Percentiles rank a stretch among this genome's conserved stretches.
Evolutionary conservation across 2,329 filamentous ascomycete genomes (phyloP).

Genomic region (Hypoxylon sp.): DNA sequence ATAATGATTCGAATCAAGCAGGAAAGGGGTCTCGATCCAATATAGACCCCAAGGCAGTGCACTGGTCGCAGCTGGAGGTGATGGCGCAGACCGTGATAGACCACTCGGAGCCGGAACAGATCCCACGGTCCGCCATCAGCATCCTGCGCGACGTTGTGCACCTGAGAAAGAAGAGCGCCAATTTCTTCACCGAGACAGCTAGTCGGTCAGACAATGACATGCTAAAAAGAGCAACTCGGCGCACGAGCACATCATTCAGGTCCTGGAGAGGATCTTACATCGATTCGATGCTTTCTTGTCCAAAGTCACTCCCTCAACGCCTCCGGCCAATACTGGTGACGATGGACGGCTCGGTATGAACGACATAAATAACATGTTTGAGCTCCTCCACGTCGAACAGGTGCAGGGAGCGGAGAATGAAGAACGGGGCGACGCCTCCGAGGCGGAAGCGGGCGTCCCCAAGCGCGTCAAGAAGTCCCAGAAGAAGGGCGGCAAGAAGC

Average conservation of each 20-base stretch:
- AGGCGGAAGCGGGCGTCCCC: slow-evolving; percentile 7
- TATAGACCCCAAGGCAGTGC: not conserved
- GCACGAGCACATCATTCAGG: slow-evolving; percentile 41
- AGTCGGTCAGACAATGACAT: slow-evolving; percentile 30
- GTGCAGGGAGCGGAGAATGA: slow-evolving; percentile 21
- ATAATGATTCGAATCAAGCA: not conserved
- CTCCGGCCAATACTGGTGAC: not conserved
- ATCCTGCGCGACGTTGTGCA: slow-evolving; percentile 42
- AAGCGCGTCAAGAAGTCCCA: slow-evolving; percentile 9
- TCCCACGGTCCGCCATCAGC: slow-evolving; percentile 38
- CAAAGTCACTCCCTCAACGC: slow-evolving; percentile 5
- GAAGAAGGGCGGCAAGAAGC: slow-evolving; percentile 12
- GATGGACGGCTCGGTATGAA: slow-evolving; percentile 19
- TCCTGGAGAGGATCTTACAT: slow-evolving; percentile 40
- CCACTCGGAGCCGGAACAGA: slow-evolving; percentile 35
- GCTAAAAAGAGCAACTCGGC: slow-evolving; percentile 33
- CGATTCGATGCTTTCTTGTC: slow-evolving; percentile 36
- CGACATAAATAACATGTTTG: slow-evolving; percentile 43
- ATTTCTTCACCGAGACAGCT: slow-evolving; percentile 34
- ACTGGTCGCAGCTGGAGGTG: slow-evolving; percentile 22
- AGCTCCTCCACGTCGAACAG: slow-evolving; percentile 38
- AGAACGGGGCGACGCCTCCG: slow-evolving; percentile 15
- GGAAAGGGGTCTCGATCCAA: not conserved
- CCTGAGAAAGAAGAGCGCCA: slow-evolving; percentile 41
- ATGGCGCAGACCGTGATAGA: slow-evolving; percentile 36